Base-by-base conservation (phyloP, 139 green algal species). In the Choricystis sp. region DNA sequence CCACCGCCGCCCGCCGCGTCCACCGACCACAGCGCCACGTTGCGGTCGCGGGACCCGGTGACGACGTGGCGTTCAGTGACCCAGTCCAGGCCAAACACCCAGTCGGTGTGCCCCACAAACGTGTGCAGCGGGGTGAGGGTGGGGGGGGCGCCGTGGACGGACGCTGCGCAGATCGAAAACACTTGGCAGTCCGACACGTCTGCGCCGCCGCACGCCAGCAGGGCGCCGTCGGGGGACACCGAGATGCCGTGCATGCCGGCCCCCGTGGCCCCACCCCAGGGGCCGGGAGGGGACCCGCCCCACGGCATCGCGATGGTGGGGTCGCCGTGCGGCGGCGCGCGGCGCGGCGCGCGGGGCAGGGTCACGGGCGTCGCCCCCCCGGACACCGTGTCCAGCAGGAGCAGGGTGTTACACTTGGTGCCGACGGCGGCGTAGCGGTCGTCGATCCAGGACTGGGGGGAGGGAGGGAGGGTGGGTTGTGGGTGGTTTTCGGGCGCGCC, bases 11-110 rank as follows among this genome's bases (percentile, higher is more conserved):
- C 57, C 27, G 27, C 9, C 28, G 9, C 28, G 57, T 49, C 27
- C 48, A 69, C 2, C 3, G 25, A 31, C 74, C 70, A 78, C 25
- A 78, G 63, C 21, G 63, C 70, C 49, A 75, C 30, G 9, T 16
- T 29, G 21, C 57, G 21, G 59, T 80, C 74, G 14, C 66, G 66
- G 0, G 59, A 68, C 24, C 68, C 82, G 60, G 79, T 84, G 19
- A 80, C 79, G 26, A 86, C 16, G 48, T 81, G 75, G 3, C 64
- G 56, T 31, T 83, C 80, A 20, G 65, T 77, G 2, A 89, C 26
- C 82, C 82, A 90, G 1, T 73, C 67, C 1, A 73, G 14, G 16
- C 76, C 83, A 79, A 90, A 90, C 26, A 90, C 57, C 83, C 83
- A 90, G 68, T 90, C 83, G 31, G 49, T 26, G 64, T 89, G 83